These are phyloP conservation scores for Emergomyces pasteurianus DNA, from an alignment of 2,329 filamentous ascomycete species.

Conservation along the genomic window DNA sequence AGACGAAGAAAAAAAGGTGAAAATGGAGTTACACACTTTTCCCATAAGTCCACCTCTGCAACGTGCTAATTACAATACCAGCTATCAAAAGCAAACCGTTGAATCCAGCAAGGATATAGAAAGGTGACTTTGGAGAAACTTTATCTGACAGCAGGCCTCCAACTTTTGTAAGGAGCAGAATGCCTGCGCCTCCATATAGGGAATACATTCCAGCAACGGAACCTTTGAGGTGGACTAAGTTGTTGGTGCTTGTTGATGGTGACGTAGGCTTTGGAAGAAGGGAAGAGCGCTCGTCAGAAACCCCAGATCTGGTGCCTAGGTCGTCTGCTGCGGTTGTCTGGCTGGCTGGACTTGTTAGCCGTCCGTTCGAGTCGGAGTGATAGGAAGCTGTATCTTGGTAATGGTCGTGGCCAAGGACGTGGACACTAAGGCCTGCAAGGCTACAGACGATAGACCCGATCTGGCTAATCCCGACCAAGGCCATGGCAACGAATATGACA, in stretches of 20 bases:
- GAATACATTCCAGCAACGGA: slow-evolving; percentile 93
- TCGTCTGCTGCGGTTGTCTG: background rate
- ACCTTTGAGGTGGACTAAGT: slow-evolving; percentile 61
- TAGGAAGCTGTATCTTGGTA: background rate
- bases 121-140: slow-evolving; percentile 63
- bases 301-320: background rate
- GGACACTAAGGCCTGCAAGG: slow-evolving; percentile 72
- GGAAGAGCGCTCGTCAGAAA: slow-evolving; percentile 17
- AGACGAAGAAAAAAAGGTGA: background rate
- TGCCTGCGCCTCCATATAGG: slow-evolving; percentile 78
- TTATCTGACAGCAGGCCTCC: slow-evolving; percentile 79
- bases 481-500: slow-evolving; percentile 62
- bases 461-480: slow-evolving; percentile 78
- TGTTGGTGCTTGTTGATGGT: slow-evolving; percentile 16
- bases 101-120: slow-evolving; percentile 88
- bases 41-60: slow-evolving; percentile 1
- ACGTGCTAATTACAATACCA: slow-evolving; percentile 14
- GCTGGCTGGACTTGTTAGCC: background rate
- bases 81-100: slow-evolving; percentile 56
- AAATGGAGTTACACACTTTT: background rate
- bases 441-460: slow-evolving; percentile 96
- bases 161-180: slow-evolving; percentile 79
- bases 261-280: slow-evolving; percentile 16
- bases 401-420: slow-evolving; percentile 46
- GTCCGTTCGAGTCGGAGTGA: background rate